Evolutionary conservation across 1,284 basidiomycete genomes (phyloP).

Genomic region (Vanrija pseudolonga): DNA sequence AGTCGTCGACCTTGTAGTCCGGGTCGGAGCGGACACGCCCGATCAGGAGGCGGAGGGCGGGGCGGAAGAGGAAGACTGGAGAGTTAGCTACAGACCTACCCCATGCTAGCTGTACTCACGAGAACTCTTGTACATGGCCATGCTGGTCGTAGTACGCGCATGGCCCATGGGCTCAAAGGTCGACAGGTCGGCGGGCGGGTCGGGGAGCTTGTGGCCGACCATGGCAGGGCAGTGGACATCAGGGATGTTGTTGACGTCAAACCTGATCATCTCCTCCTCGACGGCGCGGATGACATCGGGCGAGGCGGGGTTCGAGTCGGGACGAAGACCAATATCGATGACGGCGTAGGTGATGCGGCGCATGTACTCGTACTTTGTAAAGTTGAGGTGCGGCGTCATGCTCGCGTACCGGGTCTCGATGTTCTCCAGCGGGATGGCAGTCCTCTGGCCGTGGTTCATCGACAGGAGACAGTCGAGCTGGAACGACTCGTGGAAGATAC

Average conservation of each 20-base stretch:
- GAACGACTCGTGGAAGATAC: constrained; percentile 41
- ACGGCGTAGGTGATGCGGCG: constrained; percentile 27
- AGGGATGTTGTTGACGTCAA: constrained; percentile 21
- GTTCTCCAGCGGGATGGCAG: constrained; percentile 33
- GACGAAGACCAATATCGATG: constrained; percentile 38
- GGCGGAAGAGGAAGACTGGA: constrained; percentile 38
- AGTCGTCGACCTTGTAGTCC: constrained; percentile 18
- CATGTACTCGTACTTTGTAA: constrained; percentile 39
- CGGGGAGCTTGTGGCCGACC: constrained; percentile 25
- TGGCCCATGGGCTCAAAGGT: constrained; percentile 10
- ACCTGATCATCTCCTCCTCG: constrained; percentile 23
- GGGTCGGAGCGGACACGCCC: constrained; percentile 22
- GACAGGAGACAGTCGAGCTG: constrained; percentile 37
- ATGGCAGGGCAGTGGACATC: constrained; percentile 33
- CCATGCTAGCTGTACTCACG: constrained; percentile 15
- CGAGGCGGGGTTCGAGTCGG: constrained; percentile 28
- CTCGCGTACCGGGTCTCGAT: constrained; percentile 36
- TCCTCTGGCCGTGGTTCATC: constrained; percentile 40
- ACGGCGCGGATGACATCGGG: constrained; percentile 27
- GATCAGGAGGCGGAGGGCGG: constrained; percentile 35
- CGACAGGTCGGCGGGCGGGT: constrained; percentile 6
- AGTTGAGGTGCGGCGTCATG: constrained; percentile 10
- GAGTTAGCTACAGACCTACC: background rate
- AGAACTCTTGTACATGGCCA: constrained; percentile 41
- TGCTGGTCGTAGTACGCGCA: constrained; percentile 23